Evolutionary conservation across 139 green algal species (phyloP).

Genomic region (Microglena sp.): DNA sequence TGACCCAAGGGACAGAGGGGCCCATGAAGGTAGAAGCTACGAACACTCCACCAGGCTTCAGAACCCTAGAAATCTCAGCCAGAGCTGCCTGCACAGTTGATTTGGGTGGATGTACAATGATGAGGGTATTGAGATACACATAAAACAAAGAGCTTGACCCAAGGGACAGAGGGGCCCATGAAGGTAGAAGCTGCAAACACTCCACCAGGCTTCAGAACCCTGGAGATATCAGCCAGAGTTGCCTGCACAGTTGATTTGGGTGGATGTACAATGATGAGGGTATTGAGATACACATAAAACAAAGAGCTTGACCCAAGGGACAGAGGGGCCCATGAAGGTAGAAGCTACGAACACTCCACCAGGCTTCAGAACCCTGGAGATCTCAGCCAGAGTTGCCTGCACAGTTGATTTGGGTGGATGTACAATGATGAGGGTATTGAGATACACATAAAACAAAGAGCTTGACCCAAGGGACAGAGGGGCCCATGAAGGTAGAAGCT

Average conservation of each 20-base stretch:
- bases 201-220: too few species aligned
- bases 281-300: too few species aligned
- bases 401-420: constrained; percentile 7
- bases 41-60: constrained; percentile 88
- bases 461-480: constrained; percentile 52
- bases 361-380: constrained; percentile 75
- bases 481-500: constrained; percentile 76
- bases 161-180: constrained; percentile 42
- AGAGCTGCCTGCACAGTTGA: constrained; percentile 51
- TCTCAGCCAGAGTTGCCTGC: constrained; percentile 67
- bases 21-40: constrained; percentile 84
- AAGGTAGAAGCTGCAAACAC: constrained; percentile 90
- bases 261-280: too few species aligned
- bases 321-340: constrained; percentile 66
- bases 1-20: constrained; percentile 51
- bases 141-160: too few species aligned
- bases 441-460: too few species aligned
- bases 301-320: constrained; percentile 63
- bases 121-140: too few species aligned
- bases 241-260: too few species aligned
- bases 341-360: constrained; percentile 85
- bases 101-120: too few species aligned
- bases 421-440: too few species aligned
- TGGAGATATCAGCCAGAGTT: too few species aligned
- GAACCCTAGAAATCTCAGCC: constrained; percentile 82